Percentiles rank a stretch among this genome's conserved stretches.
These are phyloP conservation scores for Penicillium crystallinum DNA, from an alignment of 495 filamentous ascomycete genomes.

Conservation along the genomic window DNA sequence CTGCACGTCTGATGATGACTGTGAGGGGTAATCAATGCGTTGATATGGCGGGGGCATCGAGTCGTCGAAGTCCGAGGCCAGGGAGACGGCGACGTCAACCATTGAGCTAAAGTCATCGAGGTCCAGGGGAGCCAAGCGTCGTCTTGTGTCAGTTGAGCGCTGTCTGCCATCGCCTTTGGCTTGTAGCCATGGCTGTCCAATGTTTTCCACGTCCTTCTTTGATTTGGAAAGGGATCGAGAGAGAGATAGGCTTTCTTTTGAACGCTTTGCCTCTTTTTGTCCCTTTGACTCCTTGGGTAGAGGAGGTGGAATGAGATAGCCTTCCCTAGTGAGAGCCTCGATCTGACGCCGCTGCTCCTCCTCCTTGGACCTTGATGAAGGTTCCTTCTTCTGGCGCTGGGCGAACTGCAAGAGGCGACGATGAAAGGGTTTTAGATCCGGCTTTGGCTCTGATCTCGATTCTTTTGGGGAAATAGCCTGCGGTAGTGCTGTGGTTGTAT, in stretches of 20 bases:
- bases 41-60: constrained; percentile 29
- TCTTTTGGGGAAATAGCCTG: constrained; percentile 11
- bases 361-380: constrained; percentile 21
- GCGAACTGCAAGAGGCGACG: constrained; percentile 37
- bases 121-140: constrained; percentile 30
- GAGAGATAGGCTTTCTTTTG: constrained; percentile 14
- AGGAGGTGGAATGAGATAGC: constrained; percentile 22
- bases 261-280: constrained; percentile 7
- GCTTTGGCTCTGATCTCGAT: constrained; percentile 5
- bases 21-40: constrained; percentile 7
- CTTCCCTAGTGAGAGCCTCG: constrained; percentile 34
- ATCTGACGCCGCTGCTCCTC: constrained; percentile 31
- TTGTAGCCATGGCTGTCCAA: constrained; percentile 39
- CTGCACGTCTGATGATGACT: constrained; percentile 5
- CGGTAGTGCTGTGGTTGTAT: constrained; percentile 22
- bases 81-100: constrained; percentile 34
- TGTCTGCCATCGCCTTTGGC: constrained; percentile 20
- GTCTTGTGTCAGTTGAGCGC: constrained; percentile 9
- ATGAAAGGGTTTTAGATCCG: constrained; percentile 32
- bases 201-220: constrained; percentile 36
- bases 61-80: constrained; percentile 26
- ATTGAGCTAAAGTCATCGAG: constrained; percentile 33
- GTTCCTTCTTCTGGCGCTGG: constrained; percentile 34
- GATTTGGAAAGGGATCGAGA: constrained; percentile 25
- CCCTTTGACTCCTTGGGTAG: constrained; percentile 5